phyloP scores from a whole-genome alignment of 768 basidiomycete species.

The Daedaleopsis nitida region DNA sequence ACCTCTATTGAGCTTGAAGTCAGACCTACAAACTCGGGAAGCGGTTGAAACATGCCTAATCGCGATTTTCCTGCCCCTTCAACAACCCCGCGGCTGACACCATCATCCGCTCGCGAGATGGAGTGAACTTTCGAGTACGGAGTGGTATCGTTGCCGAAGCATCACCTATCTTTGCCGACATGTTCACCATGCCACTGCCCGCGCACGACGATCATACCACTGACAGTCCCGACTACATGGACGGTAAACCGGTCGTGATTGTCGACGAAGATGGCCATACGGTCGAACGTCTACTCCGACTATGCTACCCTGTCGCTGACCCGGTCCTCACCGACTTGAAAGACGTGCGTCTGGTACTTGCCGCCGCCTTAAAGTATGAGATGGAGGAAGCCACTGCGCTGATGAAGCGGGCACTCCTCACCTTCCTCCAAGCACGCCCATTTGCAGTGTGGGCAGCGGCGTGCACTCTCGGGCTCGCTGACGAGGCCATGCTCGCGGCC shows the following conservation, averaged over 20 bases:
- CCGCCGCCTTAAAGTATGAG: slow-evolving; percentile 12
- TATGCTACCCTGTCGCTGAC: slow-evolving; percentile 12
- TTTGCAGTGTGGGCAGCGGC: slow-evolving; percentile 36
- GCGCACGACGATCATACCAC: neutral
- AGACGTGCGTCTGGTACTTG: slow-evolving; percentile 1
- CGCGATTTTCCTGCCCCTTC: neutral
- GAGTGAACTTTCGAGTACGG: neutral
- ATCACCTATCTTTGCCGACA: slow-evolving; percentile 1
- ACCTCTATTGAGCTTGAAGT: no score
- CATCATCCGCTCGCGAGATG: slow-evolving; percentile 3
- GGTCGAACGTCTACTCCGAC: slow-evolving; percentile 7
- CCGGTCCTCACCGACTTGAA: neutral
- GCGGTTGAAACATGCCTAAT: no score
- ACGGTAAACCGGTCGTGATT: neutral
- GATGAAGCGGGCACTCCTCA: neutral
- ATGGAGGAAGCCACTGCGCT: neutral
- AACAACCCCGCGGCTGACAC: slow-evolving; percentile 6
- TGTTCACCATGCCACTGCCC: slow-evolving; percentile 2
- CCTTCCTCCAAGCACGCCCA: slow-evolving; percentile 12
- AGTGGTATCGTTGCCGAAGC: slow-evolving; percentile 5
- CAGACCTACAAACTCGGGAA: no score
- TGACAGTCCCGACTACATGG: neutral
- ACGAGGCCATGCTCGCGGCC: slow-evolving; percentile 28
- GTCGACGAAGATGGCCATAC: slow-evolving; percentile 12
- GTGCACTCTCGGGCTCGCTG: slow-evolving; percentile 27